These are phyloP conservation scores for Citrus hindsii DNA, from an alignment of 345 rosid species.

Conservation along the genomic window DNA sequence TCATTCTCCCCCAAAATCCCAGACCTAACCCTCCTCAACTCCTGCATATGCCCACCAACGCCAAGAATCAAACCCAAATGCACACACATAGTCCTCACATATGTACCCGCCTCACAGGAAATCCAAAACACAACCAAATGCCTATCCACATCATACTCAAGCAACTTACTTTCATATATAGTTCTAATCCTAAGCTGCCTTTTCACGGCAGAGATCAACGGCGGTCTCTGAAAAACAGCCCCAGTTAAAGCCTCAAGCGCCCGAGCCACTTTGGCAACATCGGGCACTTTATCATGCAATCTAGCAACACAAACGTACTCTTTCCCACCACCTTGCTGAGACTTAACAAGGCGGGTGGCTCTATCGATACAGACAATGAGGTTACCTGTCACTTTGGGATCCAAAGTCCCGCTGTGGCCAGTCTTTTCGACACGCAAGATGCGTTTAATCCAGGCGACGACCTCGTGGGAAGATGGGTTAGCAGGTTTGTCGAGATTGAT, in stretches of 20 bases:
- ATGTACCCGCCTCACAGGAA: constrained; percentile 94
- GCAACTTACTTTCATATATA: constrained; percentile 78
- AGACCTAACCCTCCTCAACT: constrained; percentile 89
- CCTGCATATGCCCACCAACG: constrained; percentile 98
- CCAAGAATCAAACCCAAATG: constrained; percentile 89
- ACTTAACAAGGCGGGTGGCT: constrained; percentile 92
- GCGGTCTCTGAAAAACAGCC: constrained; percentile 91
- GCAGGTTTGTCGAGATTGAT: constrained; percentile 92
- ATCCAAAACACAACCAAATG: constrained; percentile 97
- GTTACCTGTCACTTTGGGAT: constrained; percentile 94
- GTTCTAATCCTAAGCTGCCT: constrained; percentile 95
- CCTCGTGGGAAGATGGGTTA: constrained; percentile 96
- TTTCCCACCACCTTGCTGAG: constrained; percentile 97
- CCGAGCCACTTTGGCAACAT: constrained; percentile 78
- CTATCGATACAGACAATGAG: constrained; percentile 90
- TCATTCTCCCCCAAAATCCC: constrained; percentile 89
- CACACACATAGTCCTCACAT: constrained; percentile 92
- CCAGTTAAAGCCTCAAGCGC: constrained; percentile 90
- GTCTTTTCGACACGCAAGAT: constrained; percentile 90
- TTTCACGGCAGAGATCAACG: constrained; percentile 89
- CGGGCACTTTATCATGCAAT: constrained; percentile 79
- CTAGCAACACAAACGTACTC: constrained; percentile 96
- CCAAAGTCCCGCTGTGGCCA: constrained; percentile 93
- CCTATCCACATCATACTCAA: constrained; percentile 75
- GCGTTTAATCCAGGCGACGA: constrained; percentile 97